Conservation (phyloP, 2,329 filamentous ascomycete species). For the Trichoderma koningiopsis region DNA sequence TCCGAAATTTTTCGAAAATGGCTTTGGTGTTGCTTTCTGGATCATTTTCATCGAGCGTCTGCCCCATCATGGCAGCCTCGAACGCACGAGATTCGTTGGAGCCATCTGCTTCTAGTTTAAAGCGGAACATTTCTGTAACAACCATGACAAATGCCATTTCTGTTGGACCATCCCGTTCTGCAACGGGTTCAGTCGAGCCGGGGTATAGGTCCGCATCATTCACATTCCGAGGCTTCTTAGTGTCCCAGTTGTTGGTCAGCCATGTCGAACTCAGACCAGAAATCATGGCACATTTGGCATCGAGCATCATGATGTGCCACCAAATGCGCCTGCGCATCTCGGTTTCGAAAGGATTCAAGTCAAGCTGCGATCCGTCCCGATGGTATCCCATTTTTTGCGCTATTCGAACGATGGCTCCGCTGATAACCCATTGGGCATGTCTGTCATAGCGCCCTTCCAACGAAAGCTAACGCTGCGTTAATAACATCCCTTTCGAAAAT, state of each 20-base stretch:
- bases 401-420: slow-evolving; percentile 63
- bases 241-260: slow-evolving; percentile 57
- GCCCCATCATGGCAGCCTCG: slow-evolving; percentile 53
- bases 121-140: slow-evolving; percentile 52
- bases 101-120: slow-evolving; percentile 49
- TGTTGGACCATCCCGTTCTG: slow-evolving; percentile 58
- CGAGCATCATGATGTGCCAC: slow-evolving; percentile 65
- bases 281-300: slow-evolving; percentile 58
- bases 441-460: slow-evolving; percentile 60
- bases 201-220: slow-evolving; percentile 62
- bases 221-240: slow-evolving; percentile 58
- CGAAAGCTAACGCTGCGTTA: slow-evolving; percentile 47
- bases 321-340: slow-evolving; percentile 69
- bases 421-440: slow-evolving; percentile 62
- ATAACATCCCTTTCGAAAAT: neutral
- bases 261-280: slow-evolving; percentile 59
- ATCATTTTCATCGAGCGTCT: slow-evolving; percentile 39
- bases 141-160: slow-evolving; percentile 62
- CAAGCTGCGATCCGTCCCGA: slow-evolving; percentile 59
- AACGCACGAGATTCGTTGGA: slow-evolving; percentile 48
- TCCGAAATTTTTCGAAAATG: slow-evolving; percentile 46
- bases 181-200: slow-evolving; percentile 52
- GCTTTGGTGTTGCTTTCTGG: slow-evolving; percentile 24
- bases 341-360: slow-evolving; percentile 62
- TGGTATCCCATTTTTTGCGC: slow-evolving; percentile 70